Evolutionary conservation across 768 basidiomycete genomes (phyloP).

Genomic region (Mycena capillaripes): DNA sequence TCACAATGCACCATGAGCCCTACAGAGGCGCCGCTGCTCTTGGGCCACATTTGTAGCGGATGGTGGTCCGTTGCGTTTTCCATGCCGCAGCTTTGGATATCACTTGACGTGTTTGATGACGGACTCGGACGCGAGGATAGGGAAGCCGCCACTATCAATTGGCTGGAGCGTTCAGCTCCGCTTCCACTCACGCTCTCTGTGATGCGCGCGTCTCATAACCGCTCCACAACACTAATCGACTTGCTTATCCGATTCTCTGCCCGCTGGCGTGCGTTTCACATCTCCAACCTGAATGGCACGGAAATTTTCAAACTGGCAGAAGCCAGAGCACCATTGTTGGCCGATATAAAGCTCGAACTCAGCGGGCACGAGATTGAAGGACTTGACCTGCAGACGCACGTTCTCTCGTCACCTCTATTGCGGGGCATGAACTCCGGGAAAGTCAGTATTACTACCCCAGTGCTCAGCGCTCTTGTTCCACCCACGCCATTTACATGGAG

Average conservation of each 20-base stretch:
- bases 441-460: not conserved
- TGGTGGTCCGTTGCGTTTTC: conserved; percentile 39
- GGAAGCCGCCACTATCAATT: not conserved
- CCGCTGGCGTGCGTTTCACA: not conserved
- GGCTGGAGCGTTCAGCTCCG: not conserved
- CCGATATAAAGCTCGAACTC: not conserved
- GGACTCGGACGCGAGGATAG: not conserved
- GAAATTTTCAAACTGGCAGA: not conserved
- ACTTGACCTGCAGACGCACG: not conserved
- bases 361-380: not conserved
- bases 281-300: not conserved
- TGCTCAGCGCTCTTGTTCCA: not conserved
- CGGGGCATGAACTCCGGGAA: not conserved
- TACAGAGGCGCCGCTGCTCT: conserved; percentile 38
- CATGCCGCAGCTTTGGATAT: not conserved
- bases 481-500: not conserved
- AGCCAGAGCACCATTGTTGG: not conserved
- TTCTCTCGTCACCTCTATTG: not conserved
- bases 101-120: not conserved
- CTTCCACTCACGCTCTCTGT: not conserved
- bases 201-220: not conserved
- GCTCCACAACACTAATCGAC: not conserved
- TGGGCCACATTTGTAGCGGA: conserved; percentile 44
- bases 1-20: conserved; percentile 3
- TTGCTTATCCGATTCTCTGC: not conserved